A percentile compares a stretch with the other conserved stretches of the same genome.
Conservation (phyloP, 176 grass and related monocot species). For the Avena sativa region DNA sequence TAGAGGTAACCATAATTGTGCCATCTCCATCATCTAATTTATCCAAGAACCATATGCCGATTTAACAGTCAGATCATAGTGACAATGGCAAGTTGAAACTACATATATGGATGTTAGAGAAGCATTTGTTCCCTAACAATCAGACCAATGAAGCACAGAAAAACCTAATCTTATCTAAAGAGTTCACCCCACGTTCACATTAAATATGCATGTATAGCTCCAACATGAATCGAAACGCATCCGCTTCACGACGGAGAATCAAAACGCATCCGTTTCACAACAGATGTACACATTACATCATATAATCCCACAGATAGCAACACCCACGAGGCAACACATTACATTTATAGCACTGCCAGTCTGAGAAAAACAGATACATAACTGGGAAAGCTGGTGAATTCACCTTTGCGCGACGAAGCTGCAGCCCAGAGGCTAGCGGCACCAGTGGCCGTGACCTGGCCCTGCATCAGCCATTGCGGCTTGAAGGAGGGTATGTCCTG, state of each 20-base stretch:
- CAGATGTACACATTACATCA: neutral
- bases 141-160: neutral
- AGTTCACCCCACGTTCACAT: neutral
- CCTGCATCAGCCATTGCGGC: conserved; percentile 67
- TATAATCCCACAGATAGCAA: conserved; percentile 31
- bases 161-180: neutral
- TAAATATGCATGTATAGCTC: neutral
- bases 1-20: conserved; percentile 8
- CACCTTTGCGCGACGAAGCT: conserved; percentile 52
- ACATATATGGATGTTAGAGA: neutral
- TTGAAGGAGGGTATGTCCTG: conserved; percentile 52
- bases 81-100: neutral
- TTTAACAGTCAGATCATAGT: neutral
- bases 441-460: conserved; percentile 31
- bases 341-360: conserved; percentile 22
- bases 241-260: neutral
- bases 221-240: neutral
- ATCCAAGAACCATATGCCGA: conserved; percentile 1
- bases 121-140: neutral
- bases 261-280: neutral
- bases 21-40: conserved; percentile 29
- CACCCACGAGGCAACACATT: neutral
- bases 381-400: conserved; percentile 21
- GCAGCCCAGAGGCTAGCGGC: conserved; percentile 40
- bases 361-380: neutral